A percentile compares a stretch with the other conserved stretches of the same genome.
Conservation (phyloP, 495 filamentous ascomycete genomes). For the Aspergillus biplanus region DNA sequence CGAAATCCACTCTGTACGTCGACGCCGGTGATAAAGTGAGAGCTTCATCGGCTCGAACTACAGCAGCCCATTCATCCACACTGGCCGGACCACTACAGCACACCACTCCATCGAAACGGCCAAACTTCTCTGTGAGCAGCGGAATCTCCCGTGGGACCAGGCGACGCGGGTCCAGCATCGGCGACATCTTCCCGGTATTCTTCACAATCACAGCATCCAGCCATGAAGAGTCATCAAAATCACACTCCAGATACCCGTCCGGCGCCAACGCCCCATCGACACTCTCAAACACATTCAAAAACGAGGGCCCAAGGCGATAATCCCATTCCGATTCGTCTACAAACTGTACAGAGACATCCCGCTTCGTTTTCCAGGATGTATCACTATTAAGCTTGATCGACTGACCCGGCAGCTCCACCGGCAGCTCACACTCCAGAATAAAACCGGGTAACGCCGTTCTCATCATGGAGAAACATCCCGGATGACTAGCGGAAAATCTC, state of each 20-base stretch:
- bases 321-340: conserved; percentile 28
- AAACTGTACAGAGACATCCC: conserved; percentile 23
- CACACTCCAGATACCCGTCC: conserved; percentile 19
- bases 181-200: conserved; percentile 29
- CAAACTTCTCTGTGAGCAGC: conserved; percentile 18
- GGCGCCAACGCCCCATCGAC: conserved; percentile 16
- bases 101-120: conserved; percentile 8
- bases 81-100: too few species aligned
- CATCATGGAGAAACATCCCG: conserved; percentile 29
- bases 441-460: conserved; percentile 29
- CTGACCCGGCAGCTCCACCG: background rate
- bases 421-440: conserved; percentile 22
- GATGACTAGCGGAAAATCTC: conserved; percentile 24
- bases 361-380: conserved; percentile 25
- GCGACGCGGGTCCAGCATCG: conserved; percentile 28
- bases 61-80: too few species aligned
- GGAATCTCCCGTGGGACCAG: conserved; percentile 28
- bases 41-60: too few species aligned
- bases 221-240: conserved; percentile 30
- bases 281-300: conserved; percentile 32
- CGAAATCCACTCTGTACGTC: background rate
- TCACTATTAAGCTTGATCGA: conserved; percentile 15
- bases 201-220: conserved; percentile 18
- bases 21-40: too few species aligned
- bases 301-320: conserved; percentile 29